A percentile compares a stretch with the other conserved stretches of the same genome.
Conservation (phyloP, 495 filamentous ascomycete genomes). For the Aspergillus sparsus region DNA sequence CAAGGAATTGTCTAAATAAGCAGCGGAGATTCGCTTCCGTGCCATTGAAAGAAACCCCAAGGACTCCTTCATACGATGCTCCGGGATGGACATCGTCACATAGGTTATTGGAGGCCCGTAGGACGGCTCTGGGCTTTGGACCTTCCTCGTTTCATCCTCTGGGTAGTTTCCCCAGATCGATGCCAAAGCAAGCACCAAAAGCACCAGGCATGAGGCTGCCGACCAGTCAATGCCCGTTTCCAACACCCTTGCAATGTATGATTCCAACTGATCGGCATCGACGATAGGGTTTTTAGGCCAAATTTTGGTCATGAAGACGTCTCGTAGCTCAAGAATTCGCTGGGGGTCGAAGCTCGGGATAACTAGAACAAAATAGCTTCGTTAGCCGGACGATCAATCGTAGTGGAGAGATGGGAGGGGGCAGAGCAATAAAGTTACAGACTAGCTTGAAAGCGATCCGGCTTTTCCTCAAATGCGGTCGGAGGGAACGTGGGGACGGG, state of each 20-base stretch:
- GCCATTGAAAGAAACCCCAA: conserved; percentile 38
- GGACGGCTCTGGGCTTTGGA: conserved; percentile 22
- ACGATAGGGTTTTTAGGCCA: conserved; percentile 36
- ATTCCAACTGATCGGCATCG: conserved; percentile 29
- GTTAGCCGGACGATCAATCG: background rate
- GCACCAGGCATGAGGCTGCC: conserved; percentile 34
- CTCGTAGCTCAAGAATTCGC: conserved; percentile 30
- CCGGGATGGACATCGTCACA: conserved; percentile 26
- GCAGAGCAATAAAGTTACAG: conserved; percentile 5
- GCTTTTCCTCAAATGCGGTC: conserved; percentile 31
- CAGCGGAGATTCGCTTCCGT: conserved; percentile 35
- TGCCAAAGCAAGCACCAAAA: conserved; percentile 40
- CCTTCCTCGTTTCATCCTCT: conserved; percentile 31
- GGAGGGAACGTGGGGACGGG: conserved; percentile 32
- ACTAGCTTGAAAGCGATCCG: conserved; percentile 29
- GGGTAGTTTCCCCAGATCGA: conserved; percentile 39
- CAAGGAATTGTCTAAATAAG: conserved; percentile 35
- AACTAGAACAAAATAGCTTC: conserved; percentile 6
- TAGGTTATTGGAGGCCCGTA: conserved; percentile 25
- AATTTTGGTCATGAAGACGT: conserved; percentile 34
- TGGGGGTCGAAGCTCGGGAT: conserved; percentile 27
- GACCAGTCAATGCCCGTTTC: conserved; percentile 39
- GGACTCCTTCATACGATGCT: conserved; percentile 31
- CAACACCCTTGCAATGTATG: conserved; percentile 27
- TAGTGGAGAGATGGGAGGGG: background rate